A percentile compares a stretch with the other conserved stretches of the same genome.
phyloP scores from a whole-genome alignment of 2,329 filamentous ascomycete genomes.

The Colletotrichum sp. region DNA sequence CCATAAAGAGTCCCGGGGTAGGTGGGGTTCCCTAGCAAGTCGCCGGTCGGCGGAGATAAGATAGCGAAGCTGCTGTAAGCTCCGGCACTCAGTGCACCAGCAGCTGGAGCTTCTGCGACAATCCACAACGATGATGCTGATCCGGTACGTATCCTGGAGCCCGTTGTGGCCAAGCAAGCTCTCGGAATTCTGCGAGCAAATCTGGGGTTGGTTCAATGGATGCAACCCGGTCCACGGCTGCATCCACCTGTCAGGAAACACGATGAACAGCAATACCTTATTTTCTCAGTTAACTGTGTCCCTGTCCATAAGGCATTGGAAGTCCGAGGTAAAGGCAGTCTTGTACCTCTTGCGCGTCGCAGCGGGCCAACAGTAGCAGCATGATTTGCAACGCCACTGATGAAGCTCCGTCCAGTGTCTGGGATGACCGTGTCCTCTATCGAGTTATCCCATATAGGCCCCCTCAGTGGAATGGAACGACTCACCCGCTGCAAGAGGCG shows the following conservation, averaged over 20 bases:
- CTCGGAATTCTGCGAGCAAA: neutral
- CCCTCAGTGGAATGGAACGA: neutral
- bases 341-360: neutral
- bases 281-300: neutral
- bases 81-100: neutral
- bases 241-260: neutral
- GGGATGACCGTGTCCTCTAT: slow-evolving; percentile 3
- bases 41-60: slow-evolving; percentile 20
- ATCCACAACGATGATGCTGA: neutral
- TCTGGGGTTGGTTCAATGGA: slow-evolving; percentile 9
- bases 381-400: neutral
- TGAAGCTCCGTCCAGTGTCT: neutral
- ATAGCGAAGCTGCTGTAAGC: slow-evolving; percentile 14
- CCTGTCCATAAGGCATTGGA: neutral
- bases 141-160: neutral
- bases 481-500: neutral
- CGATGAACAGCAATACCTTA: neutral
- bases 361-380: neutral
- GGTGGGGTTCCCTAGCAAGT: slow-evolving; percentile 7
- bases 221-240: neutral
- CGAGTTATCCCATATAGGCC: neutral
- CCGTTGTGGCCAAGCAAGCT: neutral
- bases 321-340: neutral
- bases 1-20: slow-evolving; percentile 8
- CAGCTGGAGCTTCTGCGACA: neutral